A percentile compares a stretch with the other conserved stretches of the same genome.
Evolutionary conservation across 2,329 filamentous ascomycete genomes (phyloP).

Genomic region (Cladosporium oxysporum): DNA sequence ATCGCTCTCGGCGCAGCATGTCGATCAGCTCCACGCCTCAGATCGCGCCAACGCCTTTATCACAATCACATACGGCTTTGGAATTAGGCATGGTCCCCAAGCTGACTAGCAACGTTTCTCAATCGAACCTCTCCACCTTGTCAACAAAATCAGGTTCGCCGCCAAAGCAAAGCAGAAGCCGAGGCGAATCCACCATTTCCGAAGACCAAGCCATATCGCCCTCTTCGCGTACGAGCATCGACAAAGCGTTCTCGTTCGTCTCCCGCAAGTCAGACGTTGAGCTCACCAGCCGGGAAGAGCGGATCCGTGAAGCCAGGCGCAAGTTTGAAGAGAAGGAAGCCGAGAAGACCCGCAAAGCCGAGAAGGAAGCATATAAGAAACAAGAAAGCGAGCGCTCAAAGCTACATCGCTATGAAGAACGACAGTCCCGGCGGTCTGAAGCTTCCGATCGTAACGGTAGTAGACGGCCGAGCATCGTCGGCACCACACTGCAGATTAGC

Average conservation of each 20-base stretch:
- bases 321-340: constrained; percentile 62
- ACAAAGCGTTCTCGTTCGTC: constrained; percentile 56
- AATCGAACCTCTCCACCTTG: constrained; percentile 54
- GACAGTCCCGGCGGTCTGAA: constrained; percentile 45
- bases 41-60: constrained; percentile 33
- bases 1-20: constrained; percentile 43
- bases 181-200: constrained; percentile 46
- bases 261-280: constrained; percentile 49
- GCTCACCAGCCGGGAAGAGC: constrained; percentile 56
- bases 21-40: constrained; percentile 43
- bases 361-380: constrained; percentile 54
- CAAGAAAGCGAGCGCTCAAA: constrained; percentile 47
- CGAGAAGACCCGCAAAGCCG: constrained; percentile 56
- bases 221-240: constrained; percentile 57
- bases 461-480: constrained; percentile 6
- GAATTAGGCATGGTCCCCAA: constrained; percentile 47
- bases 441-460: constrained; percentile 25
- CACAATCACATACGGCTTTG: constrained; percentile 38
- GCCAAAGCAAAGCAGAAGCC: constrained; percentile 40
- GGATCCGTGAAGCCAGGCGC: constrained; percentile 56
- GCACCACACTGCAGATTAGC: not conserved
- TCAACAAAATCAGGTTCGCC: constrained; percentile 33
- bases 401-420: constrained; percentile 46
- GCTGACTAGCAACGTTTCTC: constrained; percentile 50
- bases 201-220: constrained; percentile 51